Conservation (phyloP, 192 early-diverging fungal species). For the Backusella sp. region DNA sequence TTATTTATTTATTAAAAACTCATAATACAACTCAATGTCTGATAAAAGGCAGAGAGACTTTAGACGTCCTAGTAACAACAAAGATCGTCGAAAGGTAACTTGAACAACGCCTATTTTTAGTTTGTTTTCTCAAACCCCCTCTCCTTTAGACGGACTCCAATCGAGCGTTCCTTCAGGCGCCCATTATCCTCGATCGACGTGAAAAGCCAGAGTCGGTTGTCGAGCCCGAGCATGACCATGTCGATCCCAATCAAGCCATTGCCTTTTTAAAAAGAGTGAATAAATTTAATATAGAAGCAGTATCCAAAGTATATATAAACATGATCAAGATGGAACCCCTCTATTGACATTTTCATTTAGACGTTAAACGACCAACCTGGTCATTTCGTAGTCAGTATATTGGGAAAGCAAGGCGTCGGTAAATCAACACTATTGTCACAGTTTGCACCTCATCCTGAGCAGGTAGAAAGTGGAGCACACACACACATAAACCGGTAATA, state of each 20-base stretch:
- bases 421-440: slow-evolving; percentile 62
- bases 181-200: slow-evolving; percentile 30
- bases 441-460: slow-evolving; percentile 39
- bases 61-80: background rate
- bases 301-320: slow-evolving; percentile 9
- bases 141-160: slow-evolving; percentile 1
- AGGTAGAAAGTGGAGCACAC: background rate
- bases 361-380: slow-evolving; percentile 61
- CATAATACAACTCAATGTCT: background rate
- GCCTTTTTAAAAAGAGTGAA: slow-evolving; percentile 9
- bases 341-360: slow-evolving; percentile 4
- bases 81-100: slow-evolving; percentile 14
- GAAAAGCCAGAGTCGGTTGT: background rate
- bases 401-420: slow-evolving; percentile 65
- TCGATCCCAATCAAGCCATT: background rate
- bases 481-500: background rate
- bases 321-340: background rate
- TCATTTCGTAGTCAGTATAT: slow-evolving; percentile 63
- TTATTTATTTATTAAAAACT: background rate
- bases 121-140: background rate
- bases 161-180: slow-evolving; percentile 18
- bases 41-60: background rate
- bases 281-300: slow-evolving; percentile 17
- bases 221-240: background rate
- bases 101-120: background rate